These are phyloP conservation scores for Annulohypoxylon bovei DNA, from an alignment of 495 filamentous ascomycete species.

Conservation along the genomic window DNA sequence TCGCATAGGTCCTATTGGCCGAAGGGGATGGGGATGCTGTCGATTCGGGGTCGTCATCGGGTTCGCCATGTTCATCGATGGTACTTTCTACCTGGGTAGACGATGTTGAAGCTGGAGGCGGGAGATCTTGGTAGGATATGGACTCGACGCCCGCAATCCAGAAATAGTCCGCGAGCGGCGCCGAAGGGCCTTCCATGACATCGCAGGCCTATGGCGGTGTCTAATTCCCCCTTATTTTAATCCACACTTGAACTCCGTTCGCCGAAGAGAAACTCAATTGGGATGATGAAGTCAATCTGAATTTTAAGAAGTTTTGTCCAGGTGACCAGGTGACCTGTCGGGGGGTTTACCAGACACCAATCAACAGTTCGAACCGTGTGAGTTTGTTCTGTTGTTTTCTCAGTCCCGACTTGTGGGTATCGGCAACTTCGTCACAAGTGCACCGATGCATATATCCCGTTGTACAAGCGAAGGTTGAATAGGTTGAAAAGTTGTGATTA, in stretches of 20 bases:
- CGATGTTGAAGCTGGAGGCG: constrained; percentile 36
- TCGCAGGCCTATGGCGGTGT: constrained; percentile 47
- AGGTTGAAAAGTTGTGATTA: constrained; percentile 22
- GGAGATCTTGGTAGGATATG: constrained; percentile 65
- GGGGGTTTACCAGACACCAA: constrained; percentile 20
- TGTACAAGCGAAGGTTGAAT: constrained; percentile 21
- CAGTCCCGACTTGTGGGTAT: constrained; percentile 38
- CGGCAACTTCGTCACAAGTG: constrained; percentile 23
- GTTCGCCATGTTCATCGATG: constrained; percentile 83
- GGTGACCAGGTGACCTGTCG: background rate
- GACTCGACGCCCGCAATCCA: constrained; percentile 96
- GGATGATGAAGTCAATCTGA: constrained; percentile 11
- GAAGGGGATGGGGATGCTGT: constrained; percentile 52
- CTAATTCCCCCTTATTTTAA: constrained; percentile 24
- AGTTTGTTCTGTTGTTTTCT: constrained; percentile 31
- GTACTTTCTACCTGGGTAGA: constrained; percentile 69
- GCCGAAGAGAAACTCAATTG: constrained; percentile 25
- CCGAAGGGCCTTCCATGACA: constrained; percentile 69
- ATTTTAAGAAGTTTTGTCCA: constrained; percentile 19
- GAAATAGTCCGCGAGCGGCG: constrained; percentile 96
- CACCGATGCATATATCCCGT: constrained; percentile 38
- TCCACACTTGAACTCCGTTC: constrained; percentile 17
- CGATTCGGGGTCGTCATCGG: constrained; percentile 60
- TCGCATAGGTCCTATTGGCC: constrained; percentile 63
- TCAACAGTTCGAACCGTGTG: constrained; percentile 18